Evolutionary conservation across 208 protist species (phyloP), one percentile per base, ranked within the genome.

Genomic region (Leishmania amazonensis): DNA sequence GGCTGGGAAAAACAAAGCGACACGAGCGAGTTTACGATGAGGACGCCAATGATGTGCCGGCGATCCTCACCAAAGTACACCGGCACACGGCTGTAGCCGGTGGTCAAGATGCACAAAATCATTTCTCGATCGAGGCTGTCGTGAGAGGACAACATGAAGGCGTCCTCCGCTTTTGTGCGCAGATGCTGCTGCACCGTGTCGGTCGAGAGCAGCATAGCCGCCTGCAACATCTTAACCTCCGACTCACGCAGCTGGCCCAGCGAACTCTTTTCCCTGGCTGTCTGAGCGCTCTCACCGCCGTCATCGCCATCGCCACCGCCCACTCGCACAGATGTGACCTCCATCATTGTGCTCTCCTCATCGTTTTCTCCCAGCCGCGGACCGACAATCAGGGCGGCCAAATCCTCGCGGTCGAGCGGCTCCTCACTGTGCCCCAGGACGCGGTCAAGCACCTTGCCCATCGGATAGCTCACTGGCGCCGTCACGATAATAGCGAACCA

Each of bases 11-110:
- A 94, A 83, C 89, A 89, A 31, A 97, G 78, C n/a, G 78, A 84
- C 7, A 97, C 85, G 15, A 98, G 90, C 15, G 88, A 92, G 70
- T 98, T 97, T 19, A 96, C 89, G 70, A 97, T 89, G 40, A 98
- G 84, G 35, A 93, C 87, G 11, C 97, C 97, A 67, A 98, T 86
- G 78, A 98, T 93, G 84, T 98, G 94, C 24, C 75, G 80, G 45
- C 87, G 91, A 76, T 89, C 80, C 21, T 90, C 86, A 53, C 86
- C 88, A 28, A 88, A 88, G 86, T 94, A 98, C 1, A 98, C 93
- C 17, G 96, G 96, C 51, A 98, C 83, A 51, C 96, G 91, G 51
- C 88, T 96, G 86, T 95, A 95, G 51, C 94, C 95, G 6, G 67
- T 64, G n/a, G 85, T 54, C 15, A 94, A 70, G 83, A 98, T 95